Base-by-base conservation (phyloP, 2,329 filamentous ascomycete genomes). In the Blastomyces percursus region DNA sequence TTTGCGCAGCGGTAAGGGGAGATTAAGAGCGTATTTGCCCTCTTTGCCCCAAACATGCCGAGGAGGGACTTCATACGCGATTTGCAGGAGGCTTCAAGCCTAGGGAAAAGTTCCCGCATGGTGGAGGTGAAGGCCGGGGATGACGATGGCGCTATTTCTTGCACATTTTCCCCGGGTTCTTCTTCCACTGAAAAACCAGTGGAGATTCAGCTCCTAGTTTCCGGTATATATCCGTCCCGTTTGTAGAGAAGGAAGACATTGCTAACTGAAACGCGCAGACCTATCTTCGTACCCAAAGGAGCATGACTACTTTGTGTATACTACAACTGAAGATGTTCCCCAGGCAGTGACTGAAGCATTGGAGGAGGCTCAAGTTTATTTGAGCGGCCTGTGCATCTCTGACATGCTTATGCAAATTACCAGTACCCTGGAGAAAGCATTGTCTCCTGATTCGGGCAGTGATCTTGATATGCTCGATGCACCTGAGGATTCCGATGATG, bases 121-220 rank as follows among this genome's bases (percentile, higher is more conserved):
- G 75, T 75, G 57, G 71, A 79, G 42, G 75, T 96, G 30, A 75
- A 76, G 42, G 76, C 78, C 44, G 88, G 88, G 19, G 84, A 86
- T 5, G 86, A 88, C 40, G 88, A 93, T 72, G 89, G 88, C 59
- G 84, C 89, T 62, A 79, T 95, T 62, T 81, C 80, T 16, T 88
- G 93, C 71, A 78, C 74, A 4, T 89, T 81, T 67, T 64, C 70
- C 51, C 74, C 75, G 42, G 62, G 69, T 27, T 68, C 71, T 6
- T 67, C 71, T 42, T 72, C 69, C n/a, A n/a, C n/a, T 32, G 46
- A 54, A 12, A 61, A 64, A 4, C 55, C 62, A 2, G 68, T 79
- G 46, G 70, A 75, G 32, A 68, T 80, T 44, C 71, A 76, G 44
- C 72, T 71, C 14, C 67, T 77, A 24, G 68, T 79, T 4, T 71